Conservation (phyloP, 2,329 filamentous ascomycete species). For the Stagonosporopsis chrysanthemi region DNA sequence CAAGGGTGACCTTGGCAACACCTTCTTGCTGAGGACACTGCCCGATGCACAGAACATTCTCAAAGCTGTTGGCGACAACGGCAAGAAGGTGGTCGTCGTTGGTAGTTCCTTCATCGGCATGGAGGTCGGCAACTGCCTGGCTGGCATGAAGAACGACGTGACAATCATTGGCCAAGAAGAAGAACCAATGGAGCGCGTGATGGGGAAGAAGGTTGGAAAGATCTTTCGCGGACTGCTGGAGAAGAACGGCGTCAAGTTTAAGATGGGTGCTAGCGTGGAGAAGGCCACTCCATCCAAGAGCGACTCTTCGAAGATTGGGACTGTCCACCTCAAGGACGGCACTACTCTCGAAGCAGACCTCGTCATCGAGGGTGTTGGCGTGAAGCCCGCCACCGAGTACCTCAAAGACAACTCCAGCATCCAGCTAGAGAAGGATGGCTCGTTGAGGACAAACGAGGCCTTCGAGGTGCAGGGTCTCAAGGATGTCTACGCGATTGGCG, state of each 20-base stretch:
- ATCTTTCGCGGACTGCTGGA: constrained; percentile 83
- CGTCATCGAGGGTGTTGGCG: constrained; percentile 90
- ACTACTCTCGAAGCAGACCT: constrained; percentile 85
- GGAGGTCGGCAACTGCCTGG: constrained; percentile 87
- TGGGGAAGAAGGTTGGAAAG: constrained; percentile 80
- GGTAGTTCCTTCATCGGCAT: constrained; percentile 98
- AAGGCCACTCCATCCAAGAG: constrained; percentile 77
- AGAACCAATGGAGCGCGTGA: constrained; percentile 80
- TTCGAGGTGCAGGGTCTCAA: constrained; percentile 79
- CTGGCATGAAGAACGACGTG: constrained; percentile 79
- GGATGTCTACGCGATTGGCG: constrained; percentile 90
- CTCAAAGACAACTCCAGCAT: constrained; percentile 75
- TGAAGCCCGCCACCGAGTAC: constrained; percentile 84
- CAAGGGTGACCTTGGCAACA: constrained; percentile 79
- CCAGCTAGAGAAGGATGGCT: constrained; percentile 82
- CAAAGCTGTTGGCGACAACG: constrained; percentile 76
- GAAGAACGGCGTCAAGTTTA: constrained; percentile 87
- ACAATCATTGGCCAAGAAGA: constrained; percentile 89
- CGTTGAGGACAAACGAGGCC: constrained; percentile 78
- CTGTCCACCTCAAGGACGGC: constrained; percentile 84
- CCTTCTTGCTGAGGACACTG: constrained; percentile 84
- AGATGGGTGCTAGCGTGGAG: constrained; percentile 80
- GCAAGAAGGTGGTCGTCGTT: constrained; percentile 91
- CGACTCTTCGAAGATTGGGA: constrained; percentile 76
- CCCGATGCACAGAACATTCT: constrained; percentile 80